Evolutionary conservation across 345 rosid genomes (phyloP).

Genomic region (Gossypium herbaceum): DNA sequence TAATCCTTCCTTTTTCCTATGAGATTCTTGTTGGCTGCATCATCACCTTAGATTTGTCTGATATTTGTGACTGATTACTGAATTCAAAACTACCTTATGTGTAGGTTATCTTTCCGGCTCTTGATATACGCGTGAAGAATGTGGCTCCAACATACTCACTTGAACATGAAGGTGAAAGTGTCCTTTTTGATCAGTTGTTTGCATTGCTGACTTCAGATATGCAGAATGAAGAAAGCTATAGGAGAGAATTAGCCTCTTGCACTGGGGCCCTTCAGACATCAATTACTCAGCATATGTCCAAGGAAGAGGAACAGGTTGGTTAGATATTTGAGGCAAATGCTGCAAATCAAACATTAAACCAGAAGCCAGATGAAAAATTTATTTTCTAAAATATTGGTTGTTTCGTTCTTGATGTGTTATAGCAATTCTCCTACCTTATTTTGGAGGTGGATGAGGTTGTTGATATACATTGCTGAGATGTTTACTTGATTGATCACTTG

Average conservation of each 20-base stretch:
- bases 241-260: constrained; percentile 74
- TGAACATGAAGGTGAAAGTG: constrained; percentile 82
- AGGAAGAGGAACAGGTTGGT: constrained; percentile 88
- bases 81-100: constrained; percentile 8
- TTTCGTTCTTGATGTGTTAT: neutral
- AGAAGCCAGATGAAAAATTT: constrained; percentile 9
- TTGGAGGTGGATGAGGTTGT: constrained; percentile 10
- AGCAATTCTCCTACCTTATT: neutral
- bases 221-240: constrained; percentile 49
- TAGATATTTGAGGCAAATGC: neutral
- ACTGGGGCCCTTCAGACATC: constrained; percentile 85
- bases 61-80: neutral
- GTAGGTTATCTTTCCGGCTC: constrained; percentile 86
- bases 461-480: neutral
- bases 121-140: constrained; percentile 86
- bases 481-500: constrained; percentile 1
- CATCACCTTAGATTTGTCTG: neutral
- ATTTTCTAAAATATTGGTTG: neutral
- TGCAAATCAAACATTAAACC: constrained; percentile 5
- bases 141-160: constrained; percentile 81
- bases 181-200: constrained; percentile 67
- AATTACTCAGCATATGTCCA: constrained; percentile 82
- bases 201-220: constrained; percentile 56
- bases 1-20: neutral
- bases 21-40: neutral